Base-by-base conservation (phyloP, 805 yeast species). In the Myxozyma udenii region DNA sequence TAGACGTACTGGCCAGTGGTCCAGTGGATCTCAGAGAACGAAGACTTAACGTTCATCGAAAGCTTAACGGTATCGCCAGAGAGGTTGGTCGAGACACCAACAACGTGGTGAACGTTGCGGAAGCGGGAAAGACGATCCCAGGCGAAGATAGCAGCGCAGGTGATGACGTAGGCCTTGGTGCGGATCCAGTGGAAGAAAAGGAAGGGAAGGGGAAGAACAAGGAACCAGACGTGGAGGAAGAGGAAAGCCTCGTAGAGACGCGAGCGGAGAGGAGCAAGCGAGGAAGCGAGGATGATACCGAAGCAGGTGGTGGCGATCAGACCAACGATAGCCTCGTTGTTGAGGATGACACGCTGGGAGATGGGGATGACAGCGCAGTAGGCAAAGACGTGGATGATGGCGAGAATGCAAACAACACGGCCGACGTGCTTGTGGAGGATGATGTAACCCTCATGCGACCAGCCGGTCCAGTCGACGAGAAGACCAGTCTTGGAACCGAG, bases 1-100 rank as follows among this genome's bases (percentile, higher is more conserved):
- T 56, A 57, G 28, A 55, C 53, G 47, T 57, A 57, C 48, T 56
- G 60, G 21, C 61, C 61, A n/a, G 61, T 57, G 39, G 61, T 55
- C 61, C 61, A 57, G 51, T 55, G 59, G 23, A 55, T 44, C 48
- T 55, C 54, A 11, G 46, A 33, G 58, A 55, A 55, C 21, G 59
- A 46, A 4, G 58, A 41, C 49, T 49, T 48, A 26, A 48, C 46
- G 50, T 54, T 51, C 46, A 55, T 40, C 47, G 46, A 45, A n/a
- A 55, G 58, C 55, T 49, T 54, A 41, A 55, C 58, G 19, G 58
- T 55, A 41, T 54, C 55, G 18, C 60, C 60, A 12, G 60, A 46
- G 24, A 55, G 50, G 55, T 49, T 49, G 25, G 38, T 22, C 11
- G 58, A 46, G 33, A 39, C 41, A 9, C 60, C 60, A n/a, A 44